phyloP scores from a whole-genome alignment of 164 flowering plant genomes.

The Chimonanthus praecox region DNA sequence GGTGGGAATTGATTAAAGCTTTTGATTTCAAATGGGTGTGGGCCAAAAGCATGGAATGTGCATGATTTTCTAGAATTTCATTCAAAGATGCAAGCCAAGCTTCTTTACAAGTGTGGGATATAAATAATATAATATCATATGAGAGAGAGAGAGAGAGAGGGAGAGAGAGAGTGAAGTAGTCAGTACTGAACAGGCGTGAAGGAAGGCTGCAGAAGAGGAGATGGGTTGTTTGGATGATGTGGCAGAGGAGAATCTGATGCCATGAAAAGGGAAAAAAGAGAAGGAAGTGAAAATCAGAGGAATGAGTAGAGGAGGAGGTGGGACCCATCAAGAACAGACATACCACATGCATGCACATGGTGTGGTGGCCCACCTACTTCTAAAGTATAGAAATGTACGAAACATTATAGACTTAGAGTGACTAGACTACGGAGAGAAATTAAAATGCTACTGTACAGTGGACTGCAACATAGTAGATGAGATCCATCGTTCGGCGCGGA shows the following conservation, averaged over 20 bases:
- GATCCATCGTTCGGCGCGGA: neutral
- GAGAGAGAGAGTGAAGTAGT: neutral
- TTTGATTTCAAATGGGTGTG: neutral
- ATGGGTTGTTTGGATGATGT: constrained; percentile 2
- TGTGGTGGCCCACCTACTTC: constrained; percentile 39
- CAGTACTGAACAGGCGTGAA: constrained; percentile 1
- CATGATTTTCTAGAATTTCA: neutral
- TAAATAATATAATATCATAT: neutral
- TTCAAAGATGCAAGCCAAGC: neutral
- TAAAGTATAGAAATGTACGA: neutral
- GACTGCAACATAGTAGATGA: neutral
- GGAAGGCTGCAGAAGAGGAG: neutral
- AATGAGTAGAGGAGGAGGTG: constrained; percentile 31
- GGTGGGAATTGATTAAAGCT: neutral
- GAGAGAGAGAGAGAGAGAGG: neutral
- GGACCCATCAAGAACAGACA: constrained; percentile 46
- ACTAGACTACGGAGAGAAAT: neutral
- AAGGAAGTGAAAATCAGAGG: constrained; percentile 12
- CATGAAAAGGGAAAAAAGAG: constrained; percentile 15
- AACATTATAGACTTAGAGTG: neutral
- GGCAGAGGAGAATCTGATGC: constrained; percentile 2
- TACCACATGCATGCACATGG: constrained; percentile 84
- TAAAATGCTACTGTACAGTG: neutral
- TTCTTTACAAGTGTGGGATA: neutral
- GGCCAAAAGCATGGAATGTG: neutral